A percentile compares a stretch with the other conserved stretches of the same genome.
These are phyloP conservation scores for Kodamaea jinghongensis DNA, from an alignment of 805 yeast species.

Conservation along the genomic window DNA sequence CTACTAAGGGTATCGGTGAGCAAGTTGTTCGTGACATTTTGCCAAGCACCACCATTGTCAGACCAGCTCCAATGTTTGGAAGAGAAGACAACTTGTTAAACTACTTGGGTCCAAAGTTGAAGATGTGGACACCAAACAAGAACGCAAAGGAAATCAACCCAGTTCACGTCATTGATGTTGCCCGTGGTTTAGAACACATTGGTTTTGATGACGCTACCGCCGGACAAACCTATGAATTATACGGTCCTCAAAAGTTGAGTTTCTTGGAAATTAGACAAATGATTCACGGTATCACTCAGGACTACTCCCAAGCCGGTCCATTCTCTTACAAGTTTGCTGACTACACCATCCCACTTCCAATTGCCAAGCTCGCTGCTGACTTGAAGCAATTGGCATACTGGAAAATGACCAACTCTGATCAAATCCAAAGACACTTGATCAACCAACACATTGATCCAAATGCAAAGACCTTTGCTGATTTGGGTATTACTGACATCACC, in stretches of 20 bases:
- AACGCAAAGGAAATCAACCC: conserved; percentile 65
- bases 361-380: conserved; percentile 46
- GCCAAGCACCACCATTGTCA: conserved; percentile 79
- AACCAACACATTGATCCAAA: conserved; percentile 60
- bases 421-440: conserved; percentile 67
- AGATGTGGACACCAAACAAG: conserved; percentile 65
- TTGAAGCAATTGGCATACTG: conserved; percentile 43
- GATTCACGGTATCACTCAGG: conserved; percentile 61
- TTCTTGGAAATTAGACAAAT: conserved; percentile 64
- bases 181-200: conserved; percentile 71
- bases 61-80: conserved; percentile 82
- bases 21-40: conserved; percentile 60
- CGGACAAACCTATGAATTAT: conserved; percentile 72
- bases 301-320: conserved; percentile 45
- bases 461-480: conserved; percentile 65
- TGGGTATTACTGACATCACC: conserved; percentile 52
- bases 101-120: conserved; percentile 51
- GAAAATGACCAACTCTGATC: conserved; percentile 63
- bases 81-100: conserved; percentile 69
- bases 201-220: conserved; percentile 78
- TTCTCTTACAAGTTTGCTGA: conserved; percentile 42
- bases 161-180: conserved; percentile 75
- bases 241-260: conserved; percentile 66
- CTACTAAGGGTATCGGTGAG: conserved; percentile 80
- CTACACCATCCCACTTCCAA: conserved; percentile 41